Conservation (phyloP, 2,329 filamentous ascomycete species). For the Hypocreales sp. region DNA sequence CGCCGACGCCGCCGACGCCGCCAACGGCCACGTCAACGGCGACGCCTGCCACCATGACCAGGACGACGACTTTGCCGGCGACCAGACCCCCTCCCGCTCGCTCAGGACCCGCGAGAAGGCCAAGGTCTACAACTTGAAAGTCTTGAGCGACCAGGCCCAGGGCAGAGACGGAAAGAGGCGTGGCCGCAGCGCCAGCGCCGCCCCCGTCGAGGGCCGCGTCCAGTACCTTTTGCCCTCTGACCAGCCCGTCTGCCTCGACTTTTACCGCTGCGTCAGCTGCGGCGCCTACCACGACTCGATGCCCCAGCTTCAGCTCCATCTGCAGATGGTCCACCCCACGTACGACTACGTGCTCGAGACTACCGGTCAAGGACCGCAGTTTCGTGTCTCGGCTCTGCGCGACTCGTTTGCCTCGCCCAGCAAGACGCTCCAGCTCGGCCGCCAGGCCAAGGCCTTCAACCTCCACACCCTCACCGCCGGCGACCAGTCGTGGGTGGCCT, state of each 20-base stretch:
- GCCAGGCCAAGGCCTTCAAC: slow-evolving; percentile 26
- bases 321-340: slow-evolving; percentile 27
- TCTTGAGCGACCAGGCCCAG: slow-evolving; percentile 40
- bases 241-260: slow-evolving; percentile 28
- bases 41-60: slow-evolving; percentile 21
- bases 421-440: slow-evolving; percentile 26
- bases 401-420: slow-evolving; percentile 13
- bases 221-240: slow-evolving; percentile 28
- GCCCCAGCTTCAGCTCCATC: slow-evolving; percentile 30
- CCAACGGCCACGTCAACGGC: slow-evolving; percentile 9
- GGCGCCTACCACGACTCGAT: slow-evolving; percentile 30
- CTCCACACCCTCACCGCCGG: slow-evolving; percentile 26
- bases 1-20: slow-evolving; percentile 7
- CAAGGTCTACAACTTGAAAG: slow-evolving; percentile 43
- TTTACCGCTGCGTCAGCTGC: slow-evolving; percentile 35
- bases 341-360: slow-evolving; percentile 25
- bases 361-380: slow-evolving; percentile 20
- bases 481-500: slow-evolving; percentile 28
- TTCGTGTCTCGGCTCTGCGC: slow-evolving; percentile 20
- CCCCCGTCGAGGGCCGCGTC: slow-evolving; percentile 24
- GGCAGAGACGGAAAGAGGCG: slow-evolving; percentile 32
- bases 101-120: slow-evolving; percentile 30
- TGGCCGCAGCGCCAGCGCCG: slow-evolving; percentile 10
- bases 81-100: slow-evolving; percentile 35
- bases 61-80: slow-evolving; percentile 29